Evolutionary conservation across 495 filamentous ascomycete species (phyloP).

Genomic region (Paragyromitra xinjiangensis): DNA sequence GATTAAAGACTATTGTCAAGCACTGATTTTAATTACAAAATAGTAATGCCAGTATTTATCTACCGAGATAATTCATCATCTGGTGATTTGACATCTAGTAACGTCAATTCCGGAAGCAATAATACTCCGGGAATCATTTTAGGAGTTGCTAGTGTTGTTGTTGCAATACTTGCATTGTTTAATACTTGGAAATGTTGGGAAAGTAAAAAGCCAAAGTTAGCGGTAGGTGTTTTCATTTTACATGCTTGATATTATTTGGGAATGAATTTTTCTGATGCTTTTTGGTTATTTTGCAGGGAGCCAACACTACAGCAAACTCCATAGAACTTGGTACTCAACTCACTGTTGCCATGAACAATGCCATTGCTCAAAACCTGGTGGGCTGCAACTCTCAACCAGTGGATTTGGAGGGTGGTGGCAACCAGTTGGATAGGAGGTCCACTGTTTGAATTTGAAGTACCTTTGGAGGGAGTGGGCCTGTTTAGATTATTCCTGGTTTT

Average conservation of each 20-base stretch:
- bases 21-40: no score
- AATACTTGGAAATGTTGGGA: slow-evolving; percentile 4
- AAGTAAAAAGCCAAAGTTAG: neutral
- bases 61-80: no score
- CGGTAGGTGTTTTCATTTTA: no score
- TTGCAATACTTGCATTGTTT: neutral
- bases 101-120: neutral
- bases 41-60: no score
- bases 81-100: no score
- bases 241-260: neutral
- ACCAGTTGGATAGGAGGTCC: neutral
- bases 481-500: no score
- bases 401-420: neutral
- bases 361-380: neutral
- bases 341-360: neutral
- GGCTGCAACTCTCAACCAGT: neutral
- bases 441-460: neutral
- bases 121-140: neutral
- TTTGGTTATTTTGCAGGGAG: neutral
- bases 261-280: no score
- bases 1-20: no score
- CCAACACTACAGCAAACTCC: neutral
- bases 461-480: no score
- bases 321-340: neutral
- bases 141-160: slow-evolving; percentile 2